These are phyloP conservation scores for Barbarea vulgaris DNA, from an alignment of 345 rosid species.

Conservation along the genomic window DNA sequence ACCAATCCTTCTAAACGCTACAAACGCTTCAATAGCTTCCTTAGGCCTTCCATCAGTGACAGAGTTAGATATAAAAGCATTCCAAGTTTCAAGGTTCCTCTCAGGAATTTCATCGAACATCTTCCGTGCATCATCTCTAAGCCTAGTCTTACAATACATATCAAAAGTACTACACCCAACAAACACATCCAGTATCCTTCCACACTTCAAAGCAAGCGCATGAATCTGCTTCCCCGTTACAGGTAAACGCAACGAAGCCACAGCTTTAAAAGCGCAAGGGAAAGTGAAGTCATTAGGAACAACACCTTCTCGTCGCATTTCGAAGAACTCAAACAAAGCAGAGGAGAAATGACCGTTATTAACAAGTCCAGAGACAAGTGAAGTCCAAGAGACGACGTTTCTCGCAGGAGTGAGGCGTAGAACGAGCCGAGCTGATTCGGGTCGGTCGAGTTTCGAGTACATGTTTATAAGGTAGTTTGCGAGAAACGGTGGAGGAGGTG, in stretches of 20 bases:
- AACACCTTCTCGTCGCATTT: constrained; percentile 61
- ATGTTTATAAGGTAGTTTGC: constrained; percentile 65
- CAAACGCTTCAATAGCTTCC: constrained; percentile 55
- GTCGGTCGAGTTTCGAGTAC: constrained; percentile 79
- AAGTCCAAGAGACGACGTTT: constrained; percentile 81
- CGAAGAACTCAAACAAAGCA: constrained; percentile 52
- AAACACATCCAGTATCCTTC: constrained; percentile 55
- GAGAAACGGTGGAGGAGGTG: constrained; percentile 57
- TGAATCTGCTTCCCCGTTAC: constrained; percentile 61
- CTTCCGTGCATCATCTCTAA: constrained; percentile 54
- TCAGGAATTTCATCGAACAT: constrained; percentile 86
- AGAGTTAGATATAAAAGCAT: constrained; percentile 70
- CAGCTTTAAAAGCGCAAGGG: constrained; percentile 80
- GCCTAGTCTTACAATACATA: constrained; percentile 66
- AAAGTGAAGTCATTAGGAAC: constrained; percentile 78
- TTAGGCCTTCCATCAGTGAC: constrained; percentile 55
- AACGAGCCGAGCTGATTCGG: constrained; percentile 55
- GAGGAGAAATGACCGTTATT: constrained; percentile 62
- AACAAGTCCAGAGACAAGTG: constrained; percentile 71
- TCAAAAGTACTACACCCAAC: constrained; percentile 84
- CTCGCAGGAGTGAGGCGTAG: constrained; percentile 64
- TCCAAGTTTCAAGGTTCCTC: constrained; percentile 67
- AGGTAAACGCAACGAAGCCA: constrained; percentile 52
- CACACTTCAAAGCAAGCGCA: constrained; percentile 60
- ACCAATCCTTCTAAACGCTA: constrained; percentile 56